Base-by-base conservation (phyloP, 140 eudicot species). In the Ambrosia hybrid region DNA sequence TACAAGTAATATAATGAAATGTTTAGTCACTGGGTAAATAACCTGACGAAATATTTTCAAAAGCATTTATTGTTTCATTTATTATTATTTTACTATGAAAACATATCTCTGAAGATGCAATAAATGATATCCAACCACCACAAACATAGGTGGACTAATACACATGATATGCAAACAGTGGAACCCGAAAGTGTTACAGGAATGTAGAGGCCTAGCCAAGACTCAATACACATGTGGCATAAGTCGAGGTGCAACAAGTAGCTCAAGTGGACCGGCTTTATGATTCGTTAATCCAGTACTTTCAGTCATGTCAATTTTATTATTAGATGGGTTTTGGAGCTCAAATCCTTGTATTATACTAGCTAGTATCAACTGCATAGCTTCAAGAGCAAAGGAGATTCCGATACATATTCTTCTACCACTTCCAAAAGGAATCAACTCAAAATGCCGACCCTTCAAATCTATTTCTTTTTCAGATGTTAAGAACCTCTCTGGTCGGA, bases 401-500 rank as follows among this genome's bases (percentile, higher is more conserved):
- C 73, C 63, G 1, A 51, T 1, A 16, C 73, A 69, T 3, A 70
- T 53, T 70, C 74, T 53, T 70, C 52, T 70, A n/a, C 74, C 65
- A 53, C 65, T 70, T 14, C 74, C 37, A 52, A 70, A 70, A 3
- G 65, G 74, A 37, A 76, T 33, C 64, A 68, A 76, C 74, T 76
- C 72, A 6, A 77, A 71, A 37, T 68, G 45, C 0, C 36, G 62
- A 30, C 80, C 80, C 9, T 38, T 76, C 0, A 68, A 69, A n/a
- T 68, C 80, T 2, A 68, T n/a, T 14, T 76, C 69, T 52, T 60
- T 76, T 14, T 76, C 15, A 16, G 9, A 15, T 49, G 61, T 64
- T 62, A 78, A 78, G 60, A 71, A 78, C 21, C 82, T 78, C 9
- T 70, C 73, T 2, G 82, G 82, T 63, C 5, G 60, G 65, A 77